Base-by-base conservation (phyloP, 2,329 filamentous ascomycete genomes). In the Rhexocercosporidium sp. region DNA sequence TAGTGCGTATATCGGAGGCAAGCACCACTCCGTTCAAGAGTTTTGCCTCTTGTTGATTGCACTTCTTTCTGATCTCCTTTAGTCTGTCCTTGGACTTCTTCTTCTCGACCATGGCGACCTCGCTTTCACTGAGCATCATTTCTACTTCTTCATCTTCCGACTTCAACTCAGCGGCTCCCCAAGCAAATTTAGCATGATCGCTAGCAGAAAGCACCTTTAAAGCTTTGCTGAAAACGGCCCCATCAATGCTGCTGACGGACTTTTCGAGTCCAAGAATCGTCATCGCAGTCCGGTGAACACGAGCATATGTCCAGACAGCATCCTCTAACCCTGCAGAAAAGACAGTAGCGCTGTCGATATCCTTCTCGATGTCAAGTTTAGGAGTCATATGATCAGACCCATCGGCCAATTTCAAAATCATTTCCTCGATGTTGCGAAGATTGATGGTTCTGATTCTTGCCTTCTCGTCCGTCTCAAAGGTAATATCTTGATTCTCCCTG, bases 11-110 rank as follows among this genome's bases (percentile, higher is more conserved):
- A 74, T 92, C 92, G 56, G 90, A 84, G 7, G 92, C 88, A 75
- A 97, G 89, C 41, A 97, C 89, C 3, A 98, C 90, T 11, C 95
- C 94, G 3, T 88, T 86, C 54, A 97, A 82, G 8, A 99, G 84
- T 72, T 90, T 91, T 78, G 93, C 92, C 78, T 98, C 96, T 71
- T 97, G 90, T 61, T 89, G 84, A 65, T 91, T 94, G 72, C 86
- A 88, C 49, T 83, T 88, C 73, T 83, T 83, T 69, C 82, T 84
- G 66, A 87, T 75, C 51, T 82, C 81, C 29, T 82, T 82, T 20
- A 88, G 77, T 46, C 78, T 77, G 16, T 81, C 75, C 66, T 81
- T 73, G 7, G 68, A 66, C 31, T 78, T 79, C 70, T 75, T 57
- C 66, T 79, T 79, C 47, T 76, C 72, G 12, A 78, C 77, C 1